These are phyloP conservation scores for Fraxinus quadrangulata DNA, from an alignment of 257 asterid genomes.

Conservation along the genomic window DNA sequence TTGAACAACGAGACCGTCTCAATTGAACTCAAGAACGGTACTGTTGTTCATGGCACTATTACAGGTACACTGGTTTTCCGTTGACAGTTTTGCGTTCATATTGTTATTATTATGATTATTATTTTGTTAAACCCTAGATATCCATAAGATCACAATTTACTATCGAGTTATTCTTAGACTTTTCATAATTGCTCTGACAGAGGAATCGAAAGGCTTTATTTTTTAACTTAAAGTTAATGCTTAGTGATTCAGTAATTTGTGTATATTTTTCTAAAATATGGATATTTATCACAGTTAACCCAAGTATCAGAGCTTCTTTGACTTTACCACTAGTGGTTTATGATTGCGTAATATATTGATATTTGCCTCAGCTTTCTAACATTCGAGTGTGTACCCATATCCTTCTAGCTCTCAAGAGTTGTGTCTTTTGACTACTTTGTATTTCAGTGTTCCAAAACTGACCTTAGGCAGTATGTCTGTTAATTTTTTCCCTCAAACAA, in stretches of 20 bases:
- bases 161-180: neutral
- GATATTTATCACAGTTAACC: neutral
- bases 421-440: neutral
- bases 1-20: slow-evolving; percentile 57
- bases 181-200: neutral
- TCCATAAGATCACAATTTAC: neutral
- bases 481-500: too few species aligned
- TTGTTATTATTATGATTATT: neutral
- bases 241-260: neutral
- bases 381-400: neutral
- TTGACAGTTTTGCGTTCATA: neutral
- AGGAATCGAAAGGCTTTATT: neutral
- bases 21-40: slow-evolving; percentile 52
- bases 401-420: neutral
- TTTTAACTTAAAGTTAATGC: neutral
- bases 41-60: slow-evolving; percentile 49
- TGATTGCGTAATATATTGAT: neutral
- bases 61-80: slow-evolving; percentile 25
- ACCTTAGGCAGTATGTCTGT: neutral
- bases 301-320: neutral
- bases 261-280: neutral
- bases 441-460: neutral
- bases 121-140: neutral
- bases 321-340: neutral
- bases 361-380: neutral